Base-by-base conservation (phyloP, 306 rosid genomes). In the Glycine tomentella region DNA sequence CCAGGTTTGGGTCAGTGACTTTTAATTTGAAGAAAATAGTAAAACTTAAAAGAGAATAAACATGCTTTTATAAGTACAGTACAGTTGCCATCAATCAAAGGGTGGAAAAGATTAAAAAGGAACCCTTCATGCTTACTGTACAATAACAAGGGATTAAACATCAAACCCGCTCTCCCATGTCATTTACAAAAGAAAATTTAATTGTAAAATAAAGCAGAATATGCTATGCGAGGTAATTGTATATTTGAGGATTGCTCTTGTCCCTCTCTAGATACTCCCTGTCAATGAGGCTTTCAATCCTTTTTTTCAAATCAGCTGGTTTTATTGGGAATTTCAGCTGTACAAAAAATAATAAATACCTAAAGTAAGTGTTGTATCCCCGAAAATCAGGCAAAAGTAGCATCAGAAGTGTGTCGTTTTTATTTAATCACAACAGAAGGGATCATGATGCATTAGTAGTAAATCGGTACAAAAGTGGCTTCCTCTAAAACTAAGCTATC, bases 181-280 rank as follows among this genome's bases (percentile, higher is more conserved):
- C 84, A 80, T 80, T 84, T 68, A 68, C 79, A 67, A 62, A 77
- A 70, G 87, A 83, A 73, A 74, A 64, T 72, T 75, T 40, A 75
- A 83, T 81, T 64, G 72, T 52, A 69, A 79, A 69, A 52, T 57
- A 50, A 25, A 9, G 59, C 45, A 38, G 42, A 48, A 75, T 68
- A 57, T 31, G 56, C 85, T 88, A 95, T 13, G 99, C 99, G 76
- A 95, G 87, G 90, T 95, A 95, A 87, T 93, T 95, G 98, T 95
- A 95, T 84, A 95, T 90, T 88, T 95, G 99, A 2, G 99, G 98
- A 84, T 95, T 95, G 89, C 70, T 91, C 91, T 93, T 95, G 93
- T 93, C 99, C 74, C 99, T 93, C 84, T 95, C 99, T 78, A 95
- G 86, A 84, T 95, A 95, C 90, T 95, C 99, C 82, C 99, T 86